Conservation (phyloP, 345 rosid genomes). For the Salix dunnii region DNA sequence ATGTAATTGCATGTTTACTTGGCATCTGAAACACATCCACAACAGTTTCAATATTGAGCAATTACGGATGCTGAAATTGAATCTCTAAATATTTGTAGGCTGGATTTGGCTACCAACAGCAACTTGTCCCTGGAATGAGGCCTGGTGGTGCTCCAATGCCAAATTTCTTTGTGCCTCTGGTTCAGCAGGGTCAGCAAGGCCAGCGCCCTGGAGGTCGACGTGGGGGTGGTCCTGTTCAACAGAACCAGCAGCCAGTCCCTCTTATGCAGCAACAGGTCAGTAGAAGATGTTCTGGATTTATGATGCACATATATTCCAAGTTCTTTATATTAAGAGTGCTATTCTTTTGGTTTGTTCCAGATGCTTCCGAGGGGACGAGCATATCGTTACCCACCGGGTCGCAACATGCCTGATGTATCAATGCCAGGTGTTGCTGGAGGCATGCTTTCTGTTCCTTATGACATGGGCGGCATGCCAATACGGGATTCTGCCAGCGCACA, state of each 20-base stretch:
- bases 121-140: slow-evolving; percentile 33
- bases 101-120: slow-evolving; percentile 33
- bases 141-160: slow-evolving; percentile 32
- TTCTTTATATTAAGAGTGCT: neutral
- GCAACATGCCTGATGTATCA: slow-evolving; percentile 22
- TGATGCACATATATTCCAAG: neutral
- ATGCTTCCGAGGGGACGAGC: slow-evolving; percentile 29
- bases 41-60: neutral
- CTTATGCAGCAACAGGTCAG: slow-evolving; percentile 30
- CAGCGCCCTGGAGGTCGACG: slow-evolving; percentile 24
- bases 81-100: slow-evolving; percentile 4
- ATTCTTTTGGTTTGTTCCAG: neutral
- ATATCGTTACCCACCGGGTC: slow-evolving; percentile 27
- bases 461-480: slow-evolving; percentile 20
- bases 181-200: slow-evolving; percentile 26
- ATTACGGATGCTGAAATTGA: neutral
- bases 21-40: neutral
- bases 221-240: slow-evolving; percentile 21
- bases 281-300: neutral
- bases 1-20: neutral
- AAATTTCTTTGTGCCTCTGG: slow-evolving; percentile 27
- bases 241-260: slow-evolving; percentile 25
- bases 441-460: slow-evolving; percentile 28
- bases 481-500: slow-evolving; percentile 16
- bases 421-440: slow-evolving; percentile 25